phyloP scores from a whole-genome alignment of 768 basidiomycete genomes.

The Imleria badia region DNA sequence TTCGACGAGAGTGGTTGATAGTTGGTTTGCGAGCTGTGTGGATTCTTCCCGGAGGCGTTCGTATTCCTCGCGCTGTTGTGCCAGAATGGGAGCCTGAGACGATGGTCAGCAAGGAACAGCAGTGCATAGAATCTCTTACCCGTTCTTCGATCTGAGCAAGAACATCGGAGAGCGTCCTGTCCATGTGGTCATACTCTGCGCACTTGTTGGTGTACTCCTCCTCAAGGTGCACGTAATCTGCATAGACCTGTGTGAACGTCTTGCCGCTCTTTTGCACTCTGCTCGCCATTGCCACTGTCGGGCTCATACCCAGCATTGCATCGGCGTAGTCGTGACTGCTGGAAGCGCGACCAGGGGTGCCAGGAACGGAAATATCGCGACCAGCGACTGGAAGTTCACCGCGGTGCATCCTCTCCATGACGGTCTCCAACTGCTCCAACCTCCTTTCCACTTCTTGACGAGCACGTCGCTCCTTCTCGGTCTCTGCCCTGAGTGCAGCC shows the following conservation, averaged over 20 bases:
- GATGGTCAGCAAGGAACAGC: background rate
- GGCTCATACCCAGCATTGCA: constrained; percentile 71
- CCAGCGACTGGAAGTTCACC: constrained; percentile 67
- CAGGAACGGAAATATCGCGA: constrained; percentile 37
- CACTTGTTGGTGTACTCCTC: constrained; percentile 77
- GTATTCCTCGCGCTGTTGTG: constrained; percentile 88
- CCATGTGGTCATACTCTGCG: constrained; percentile 83
- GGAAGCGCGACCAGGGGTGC: constrained; percentile 44
- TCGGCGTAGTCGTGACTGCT: constrained; percentile 46
- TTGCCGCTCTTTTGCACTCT: constrained; percentile 78
- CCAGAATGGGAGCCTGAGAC: constrained; percentile 79
- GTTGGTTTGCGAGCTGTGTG: constrained; percentile 74
- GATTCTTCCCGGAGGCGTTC: constrained; percentile 81
- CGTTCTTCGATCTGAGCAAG: constrained; percentile 90
- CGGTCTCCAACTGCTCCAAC: constrained; percentile 67
- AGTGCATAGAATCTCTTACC: constrained; percentile 37
- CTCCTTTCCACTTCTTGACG: constrained; percentile 73
- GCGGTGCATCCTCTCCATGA: constrained; percentile 68
- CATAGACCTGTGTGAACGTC: constrained; percentile 93
- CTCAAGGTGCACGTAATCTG: constrained; percentile 84
- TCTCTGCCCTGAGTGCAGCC: constrained; percentile 62
- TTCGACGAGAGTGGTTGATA: constrained; percentile 70
- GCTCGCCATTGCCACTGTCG: constrained; percentile 85
- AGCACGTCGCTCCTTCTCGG: constrained; percentile 66
- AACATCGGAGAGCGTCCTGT: constrained; percentile 73